Evolutionary conservation across 2,329 filamentous ascomycete species (phyloP).

Genomic region (Aspergillus pseudotamarii): DNA sequence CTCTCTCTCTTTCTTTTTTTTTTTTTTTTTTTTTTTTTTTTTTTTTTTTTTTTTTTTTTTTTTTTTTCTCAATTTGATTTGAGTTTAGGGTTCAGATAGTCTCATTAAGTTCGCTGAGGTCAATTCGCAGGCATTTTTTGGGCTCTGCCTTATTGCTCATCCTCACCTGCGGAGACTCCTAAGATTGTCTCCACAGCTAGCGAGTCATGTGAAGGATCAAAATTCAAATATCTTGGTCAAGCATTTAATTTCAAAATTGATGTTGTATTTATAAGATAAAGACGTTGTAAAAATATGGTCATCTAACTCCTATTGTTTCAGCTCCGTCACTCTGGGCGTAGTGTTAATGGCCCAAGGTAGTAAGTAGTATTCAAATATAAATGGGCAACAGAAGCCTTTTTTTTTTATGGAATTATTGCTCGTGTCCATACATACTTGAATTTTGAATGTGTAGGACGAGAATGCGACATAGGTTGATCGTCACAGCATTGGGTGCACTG

Average conservation of each 20-base stretch:
- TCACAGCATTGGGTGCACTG: conserved; percentile 1
- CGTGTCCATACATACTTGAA: not conserved
- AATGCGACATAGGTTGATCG: not conserved
- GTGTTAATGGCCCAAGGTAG: not conserved
- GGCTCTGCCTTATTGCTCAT: not conserved
- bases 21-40: not conserved
- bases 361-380: not conserved
- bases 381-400: too few relatives aligned
- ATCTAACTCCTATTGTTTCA: not conserved
- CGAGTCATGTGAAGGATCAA: not conserved
- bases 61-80: not conserved
- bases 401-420: not conserved
- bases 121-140: not conserved
- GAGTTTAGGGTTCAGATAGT: too few relatives aligned
- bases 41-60: not conserved
- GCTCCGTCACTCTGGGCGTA: not conserved
- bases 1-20: too few relatives aligned
- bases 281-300: not conserved
- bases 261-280: not conserved
- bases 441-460: not conserved
- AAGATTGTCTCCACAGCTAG: not conserved
- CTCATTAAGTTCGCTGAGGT: not conserved
- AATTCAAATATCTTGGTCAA: not conserved
- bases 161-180: not conserved
- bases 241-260: not conserved